A percentile compares a stretch with the other conserved stretches of the same genome.
Conservation (phyloP, 2,329 filamentous ascomycete species). For the Arthrobotrys megalospora region DNA sequence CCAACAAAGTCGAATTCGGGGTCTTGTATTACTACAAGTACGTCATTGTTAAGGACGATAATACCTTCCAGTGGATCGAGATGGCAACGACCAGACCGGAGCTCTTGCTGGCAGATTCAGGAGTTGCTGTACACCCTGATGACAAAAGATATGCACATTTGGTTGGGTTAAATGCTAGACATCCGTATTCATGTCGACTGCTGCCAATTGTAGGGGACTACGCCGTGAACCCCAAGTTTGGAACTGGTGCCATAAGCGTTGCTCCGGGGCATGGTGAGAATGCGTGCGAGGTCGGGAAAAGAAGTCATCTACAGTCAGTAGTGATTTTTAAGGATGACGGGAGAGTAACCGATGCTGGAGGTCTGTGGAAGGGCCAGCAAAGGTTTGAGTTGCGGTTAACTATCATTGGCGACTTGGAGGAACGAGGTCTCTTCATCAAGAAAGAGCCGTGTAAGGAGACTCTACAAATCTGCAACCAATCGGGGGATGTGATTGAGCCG, state of each 20-base stretch:
- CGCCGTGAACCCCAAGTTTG: conserved; percentile 62
- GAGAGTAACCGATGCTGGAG: conserved; percentile 20
- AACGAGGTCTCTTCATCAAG: conserved; percentile 59
- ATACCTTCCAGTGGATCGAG: conserved; percentile 48
- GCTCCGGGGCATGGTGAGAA: conserved; percentile 63
- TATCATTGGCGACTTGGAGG: conserved; percentile 61
- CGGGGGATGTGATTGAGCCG: conserved; percentile 63
- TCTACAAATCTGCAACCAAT: conserved; percentile 62
- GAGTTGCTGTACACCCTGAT: conserved; percentile 64
- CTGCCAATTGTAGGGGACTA: conserved; percentile 63
- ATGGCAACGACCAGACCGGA: conserved; percentile 64
- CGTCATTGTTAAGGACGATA: conserved; percentile 60
- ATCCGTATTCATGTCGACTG: conserved; percentile 40
- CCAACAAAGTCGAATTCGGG: conserved; percentile 62
- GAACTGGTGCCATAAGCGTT: conserved; percentile 63
- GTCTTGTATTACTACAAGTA: conserved; percentile 63
- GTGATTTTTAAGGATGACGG: conserved; percentile 42
- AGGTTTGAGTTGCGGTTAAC: conserved; percentile 61
- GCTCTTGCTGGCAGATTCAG: conserved; percentile 63
- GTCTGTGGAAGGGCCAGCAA: conserved; percentile 16
- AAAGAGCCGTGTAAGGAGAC: conserved; percentile 57
- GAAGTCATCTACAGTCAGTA: conserved; percentile 31
- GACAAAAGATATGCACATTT: conserved; percentile 62
- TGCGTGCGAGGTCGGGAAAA: conserved; percentile 63
- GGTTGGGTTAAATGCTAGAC: conserved; percentile 31